Conservation (phyloP, 768 basidiomycete species). For the Strobilomyces echinocephalus region DNA sequence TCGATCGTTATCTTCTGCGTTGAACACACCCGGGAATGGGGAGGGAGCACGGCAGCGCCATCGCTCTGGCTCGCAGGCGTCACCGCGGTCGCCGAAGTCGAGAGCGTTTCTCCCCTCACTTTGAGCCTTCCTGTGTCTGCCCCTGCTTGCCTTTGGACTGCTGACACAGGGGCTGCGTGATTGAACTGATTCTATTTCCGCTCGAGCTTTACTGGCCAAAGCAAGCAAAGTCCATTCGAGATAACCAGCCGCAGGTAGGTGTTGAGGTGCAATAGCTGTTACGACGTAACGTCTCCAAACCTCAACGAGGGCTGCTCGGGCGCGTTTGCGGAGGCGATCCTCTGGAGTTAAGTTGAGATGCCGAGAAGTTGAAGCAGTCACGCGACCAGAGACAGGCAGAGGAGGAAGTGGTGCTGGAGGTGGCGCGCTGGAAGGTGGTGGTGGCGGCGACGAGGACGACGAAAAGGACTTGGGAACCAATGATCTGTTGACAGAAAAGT, state of each 20-base stretch:
- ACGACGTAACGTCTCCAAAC: constrained; percentile 59
- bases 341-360: constrained; percentile 5
- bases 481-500: constrained; percentile 15
- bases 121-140: constrained; percentile 45
- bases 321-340: constrained; percentile 47
- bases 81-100: constrained; percentile 28
- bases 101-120: constrained; percentile 41
- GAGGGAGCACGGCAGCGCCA: constrained; percentile 26
- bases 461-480: constrained; percentile 32
- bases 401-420: constrained; percentile 29
- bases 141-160: constrained; percentile 12
- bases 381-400: constrained; percentile 24
- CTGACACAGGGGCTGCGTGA: neutral
- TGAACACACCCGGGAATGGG: constrained; percentile 10
- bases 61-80: constrained; percentile 18
- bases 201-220: constrained; percentile 16
- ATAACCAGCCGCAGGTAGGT: constrained; percentile 32
- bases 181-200: constrained; percentile 16
- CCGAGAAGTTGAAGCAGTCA: constrained; percentile 24
- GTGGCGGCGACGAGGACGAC: constrained; percentile 17
- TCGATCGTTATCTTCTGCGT: constrained; percentile 20
- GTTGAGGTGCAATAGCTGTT: constrained; percentile 40
- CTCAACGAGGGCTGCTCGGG: constrained; percentile 65
- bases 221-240: constrained; percentile 30
- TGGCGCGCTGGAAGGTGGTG: constrained; percentile 16